Conservation (phyloP, 306 rosid species). For the Ochetophila trinervis region DNA sequence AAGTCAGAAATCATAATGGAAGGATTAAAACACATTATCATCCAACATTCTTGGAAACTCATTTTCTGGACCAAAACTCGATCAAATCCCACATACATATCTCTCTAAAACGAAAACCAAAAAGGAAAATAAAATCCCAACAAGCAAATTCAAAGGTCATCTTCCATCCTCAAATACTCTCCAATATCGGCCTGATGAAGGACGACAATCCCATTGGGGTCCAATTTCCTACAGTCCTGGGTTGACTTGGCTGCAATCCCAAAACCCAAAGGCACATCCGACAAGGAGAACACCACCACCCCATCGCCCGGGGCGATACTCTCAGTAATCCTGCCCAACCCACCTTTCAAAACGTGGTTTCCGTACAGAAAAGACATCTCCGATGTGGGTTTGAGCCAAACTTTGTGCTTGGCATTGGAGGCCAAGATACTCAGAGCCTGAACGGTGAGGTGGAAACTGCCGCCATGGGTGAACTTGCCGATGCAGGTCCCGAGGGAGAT, state of each 20-base stretch:
- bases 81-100: background rate
- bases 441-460: conserved; percentile 74
- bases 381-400: conserved; percentile 84
- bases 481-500: conserved; percentile 80
- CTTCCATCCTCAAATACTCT: conserved; percentile 91
- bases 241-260: conserved; percentile 85
- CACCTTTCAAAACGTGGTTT: conserved; percentile 82
- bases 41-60: too few relatives aligned
- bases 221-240: conserved; percentile 93
- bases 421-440: conserved; percentile 61
- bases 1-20: too few relatives aligned
- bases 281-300: conserved; percentile 82
- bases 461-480: conserved; percentile 83
- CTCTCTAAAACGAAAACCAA: background rate
- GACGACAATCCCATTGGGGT: conserved; percentile 82
- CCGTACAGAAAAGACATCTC: conserved; percentile 88
- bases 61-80: background rate
- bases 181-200: conserved; percentile 90
- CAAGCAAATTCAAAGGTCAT: conserved; percentile 58
- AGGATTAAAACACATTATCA: too few relatives aligned
- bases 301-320: conserved; percentile 74
- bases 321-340: conserved; percentile 81
- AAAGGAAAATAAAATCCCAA: background rate
- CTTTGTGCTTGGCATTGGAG: conserved; percentile 82
- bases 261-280: conserved; percentile 86